These are phyloP conservation scores for Desmodesmus armatus DNA, from an alignment of 139 green algal species.

Conservation along the genomic window DNA sequence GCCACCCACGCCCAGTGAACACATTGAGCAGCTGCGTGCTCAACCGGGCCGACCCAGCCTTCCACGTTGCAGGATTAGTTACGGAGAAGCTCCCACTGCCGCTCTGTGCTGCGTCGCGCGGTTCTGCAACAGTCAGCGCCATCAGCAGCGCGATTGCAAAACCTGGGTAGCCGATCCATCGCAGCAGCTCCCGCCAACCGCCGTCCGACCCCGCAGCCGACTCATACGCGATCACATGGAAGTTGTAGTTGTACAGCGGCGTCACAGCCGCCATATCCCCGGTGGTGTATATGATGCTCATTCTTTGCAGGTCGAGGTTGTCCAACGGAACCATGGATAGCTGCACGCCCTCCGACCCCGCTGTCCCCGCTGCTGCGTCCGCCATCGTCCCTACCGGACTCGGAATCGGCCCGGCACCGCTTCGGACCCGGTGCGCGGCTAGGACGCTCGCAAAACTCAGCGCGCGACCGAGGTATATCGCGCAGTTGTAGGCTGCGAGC, in stretches of 20 bases:
- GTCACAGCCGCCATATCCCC: slow-evolving; percentile 88
- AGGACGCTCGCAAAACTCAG: slow-evolving; percentile 81
- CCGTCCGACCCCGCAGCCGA: not conserved
- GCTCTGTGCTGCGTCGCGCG: slow-evolving; percentile 47
- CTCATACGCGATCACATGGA: slow-evolving; percentile 61
- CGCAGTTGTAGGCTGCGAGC: slow-evolving; percentile 89
- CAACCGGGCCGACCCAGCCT: not conserved
- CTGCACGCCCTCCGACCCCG: not conserved
- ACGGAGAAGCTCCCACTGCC: slow-evolving; percentile 13
- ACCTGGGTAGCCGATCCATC: slow-evolving; percentile 75
- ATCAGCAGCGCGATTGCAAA: slow-evolving; percentile 69
- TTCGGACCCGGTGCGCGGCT: slow-evolving; percentile 57
- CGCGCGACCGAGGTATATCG: slow-evolving; percentile 89
- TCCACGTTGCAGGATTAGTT: not conserved
- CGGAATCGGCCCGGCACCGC: not conserved
- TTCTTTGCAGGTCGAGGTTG: slow-evolving; percentile 79
- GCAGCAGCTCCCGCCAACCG: slow-evolving; percentile 75
- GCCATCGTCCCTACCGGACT: slow-evolving; percentile 10
- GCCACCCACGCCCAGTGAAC: not conserved
- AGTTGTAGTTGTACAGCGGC: slow-evolving; percentile 85
- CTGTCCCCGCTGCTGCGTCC: slow-evolving; percentile 1
- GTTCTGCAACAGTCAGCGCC: slow-evolving; percentile 72
- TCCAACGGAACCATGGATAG: slow-evolving; percentile 79
- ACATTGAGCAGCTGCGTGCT: slow-evolving; percentile 30
- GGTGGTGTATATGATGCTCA: slow-evolving; percentile 54